Conservation (phyloP, 2,329 filamentous ascomycete genomes). For the Nemania abortiva region DNA sequence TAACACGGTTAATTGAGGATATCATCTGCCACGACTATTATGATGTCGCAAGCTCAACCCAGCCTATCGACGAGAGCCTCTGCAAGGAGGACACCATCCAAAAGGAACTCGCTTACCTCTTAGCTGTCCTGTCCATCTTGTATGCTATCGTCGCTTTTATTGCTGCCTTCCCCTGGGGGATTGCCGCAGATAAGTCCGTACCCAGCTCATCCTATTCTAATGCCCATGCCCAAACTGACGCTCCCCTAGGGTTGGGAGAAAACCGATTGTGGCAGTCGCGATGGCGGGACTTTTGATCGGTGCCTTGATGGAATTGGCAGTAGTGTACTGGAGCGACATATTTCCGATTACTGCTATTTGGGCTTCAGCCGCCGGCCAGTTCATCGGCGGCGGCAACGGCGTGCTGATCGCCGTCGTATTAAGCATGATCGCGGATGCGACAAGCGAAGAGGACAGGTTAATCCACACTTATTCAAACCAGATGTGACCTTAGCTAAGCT, state of each 20-base stretch:
- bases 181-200: conserved; percentile 49
- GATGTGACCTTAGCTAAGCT: conserved; percentile 1
- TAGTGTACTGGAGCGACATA: conserved; percentile 51
- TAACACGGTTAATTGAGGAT: conserved; percentile 54
- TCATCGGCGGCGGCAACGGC: conserved; percentile 55
- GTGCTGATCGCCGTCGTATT: conserved; percentile 51
- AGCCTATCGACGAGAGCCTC: conserved; percentile 53
- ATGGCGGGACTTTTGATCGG: conserved; percentile 50
- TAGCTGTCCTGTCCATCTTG: conserved; percentile 50
- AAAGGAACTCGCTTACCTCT: conserved; percentile 52
- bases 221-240: conserved; percentile 1
- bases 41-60: conserved; percentile 36
- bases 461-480: conserved; percentile 2
- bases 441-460: conserved; percentile 36
- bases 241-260: conserved; percentile 52
- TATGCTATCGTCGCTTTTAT: conserved; percentile 52
- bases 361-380: conserved; percentile 48
- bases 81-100: conserved; percentile 54
- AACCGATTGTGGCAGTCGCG: conserved; percentile 51
- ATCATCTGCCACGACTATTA: conserved; percentile 55
- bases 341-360: conserved; percentile 54
- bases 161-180: conserved; percentile 55
- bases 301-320: conserved; percentile 45
- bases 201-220: not conserved
- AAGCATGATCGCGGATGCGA: conserved; percentile 55